Evolutionary conservation across 75 land plant species (phyloP), one percentile per base, ranked within the genome.

Genomic region (Pinus albicaulis): DNA sequence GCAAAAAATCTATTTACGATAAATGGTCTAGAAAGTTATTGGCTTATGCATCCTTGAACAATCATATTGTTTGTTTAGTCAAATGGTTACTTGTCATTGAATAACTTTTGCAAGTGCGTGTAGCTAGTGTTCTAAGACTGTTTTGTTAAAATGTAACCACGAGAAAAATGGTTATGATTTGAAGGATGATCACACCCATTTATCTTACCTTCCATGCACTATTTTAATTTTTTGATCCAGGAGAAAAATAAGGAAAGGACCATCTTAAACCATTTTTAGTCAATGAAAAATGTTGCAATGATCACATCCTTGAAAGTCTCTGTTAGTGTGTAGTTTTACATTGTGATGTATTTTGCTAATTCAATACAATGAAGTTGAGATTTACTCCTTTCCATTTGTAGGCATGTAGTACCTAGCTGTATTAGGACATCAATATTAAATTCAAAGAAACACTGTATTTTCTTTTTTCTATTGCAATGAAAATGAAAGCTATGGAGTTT

Each of bases 401-500:
- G 71, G 41, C 12, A 19, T 41, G 53, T 38, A 23, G 52, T 52
- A 68, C 10, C 10, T 36, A 68, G 14, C 24, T 7, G n/a, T 5
- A 22, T 41, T 68, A 38, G 14, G 38, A 34, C 11, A 36, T 17
- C 52, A 19, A 7, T 24, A 14, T 25, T 61, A 24, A 8, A 24
- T 22, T 20, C 34, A 68, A 12, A 64, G 3, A 38, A 68, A 68
- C 22, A 41, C 48, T 68, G 53, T 23, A 41, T 8, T 8, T 41
- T 4, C 20, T n/a, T 41, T 73, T 2, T 71, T 76, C 31, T 0
- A 25, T 75, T 75, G 24, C 26, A 75, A 17, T 22, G 14, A 2
- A 23, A 59, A 31, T 63, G 53, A 16, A 59, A 59, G 75, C 64
- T 36, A 76, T 66, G 72, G 75, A 69, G 24, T 28, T 59, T 59